Percentiles rank a stretch among this genome's conserved stretches.
Conservation (phyloP, 192 early-diverging fungal species). For the Phlyctochytrium planicorne region DNA sequence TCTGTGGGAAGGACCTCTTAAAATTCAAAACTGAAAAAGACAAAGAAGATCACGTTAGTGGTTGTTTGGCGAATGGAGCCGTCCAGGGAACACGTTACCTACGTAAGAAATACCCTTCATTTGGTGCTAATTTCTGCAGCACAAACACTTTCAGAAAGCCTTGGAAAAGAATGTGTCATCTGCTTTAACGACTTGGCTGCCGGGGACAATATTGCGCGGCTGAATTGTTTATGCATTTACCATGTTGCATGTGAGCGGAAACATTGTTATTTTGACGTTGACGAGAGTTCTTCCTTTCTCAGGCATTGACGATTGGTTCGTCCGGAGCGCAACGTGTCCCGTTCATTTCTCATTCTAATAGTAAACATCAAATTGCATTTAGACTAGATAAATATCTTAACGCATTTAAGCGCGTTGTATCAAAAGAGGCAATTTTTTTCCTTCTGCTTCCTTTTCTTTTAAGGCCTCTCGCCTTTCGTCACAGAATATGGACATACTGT, state of each 20-base stretch:
- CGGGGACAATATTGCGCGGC: slow-evolving; percentile 74
- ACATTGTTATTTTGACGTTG: too few relatives aligned
- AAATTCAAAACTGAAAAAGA: slow-evolving; percentile 39
- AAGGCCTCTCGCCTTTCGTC: too few relatives aligned
- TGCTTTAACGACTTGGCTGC: slow-evolving; percentile 79
- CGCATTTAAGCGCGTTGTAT: too few relatives aligned
- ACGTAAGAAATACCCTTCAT: slow-evolving; percentile 41
- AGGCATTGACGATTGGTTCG: slow-evolving; percentile 81
- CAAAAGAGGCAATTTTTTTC: too few relatives aligned
- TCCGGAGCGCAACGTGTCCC: slow-evolving; percentile 73
- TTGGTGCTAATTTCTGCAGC: slow-evolving; percentile 17
- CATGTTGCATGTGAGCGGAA: slow-evolving; percentile 80
- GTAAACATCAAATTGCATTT: too few relatives aligned
- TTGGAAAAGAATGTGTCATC: slow-evolving; percentile 78
- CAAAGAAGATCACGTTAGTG: slow-evolving; percentile 60
- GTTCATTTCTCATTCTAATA: too few relatives aligned
- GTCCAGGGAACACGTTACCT: slow-evolving; percentile 61
- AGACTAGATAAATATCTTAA: too few relatives aligned
- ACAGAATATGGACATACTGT: too few relatives aligned
- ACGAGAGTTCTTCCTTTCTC: too few relatives aligned
- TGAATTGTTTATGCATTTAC: slow-evolving; percentile 89
- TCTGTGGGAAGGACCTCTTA: slow-evolving; percentile 56
- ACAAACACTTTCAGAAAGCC: slow-evolving; percentile 33
- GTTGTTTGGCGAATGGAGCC: slow-evolving; percentile 52
- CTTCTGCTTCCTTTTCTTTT: too few relatives aligned